These are phyloP conservation scores for Macadamia tetraphylla DNA, from an alignment of 164 flowering plant genomes.

Conservation along the genomic window DNA sequence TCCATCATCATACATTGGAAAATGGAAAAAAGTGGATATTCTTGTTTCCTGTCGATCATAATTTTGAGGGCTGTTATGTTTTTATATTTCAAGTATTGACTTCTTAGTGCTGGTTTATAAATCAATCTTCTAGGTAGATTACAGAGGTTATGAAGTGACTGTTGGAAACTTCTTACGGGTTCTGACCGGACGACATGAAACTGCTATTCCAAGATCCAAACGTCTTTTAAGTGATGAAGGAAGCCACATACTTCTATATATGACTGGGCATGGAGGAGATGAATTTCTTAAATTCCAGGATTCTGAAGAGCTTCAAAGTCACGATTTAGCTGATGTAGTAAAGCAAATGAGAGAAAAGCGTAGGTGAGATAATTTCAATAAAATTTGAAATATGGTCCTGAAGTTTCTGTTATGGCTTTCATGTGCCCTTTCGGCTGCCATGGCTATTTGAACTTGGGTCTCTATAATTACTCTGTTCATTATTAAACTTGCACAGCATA, in stretches of 20 bases:
- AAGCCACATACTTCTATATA: constrained; percentile 91
- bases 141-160: constrained; percentile 98
- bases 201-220: constrained; percentile 95
- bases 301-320: constrained; percentile 98
- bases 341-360: constrained; percentile 98
- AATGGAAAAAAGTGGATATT: background rate
- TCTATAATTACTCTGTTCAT: background rate
- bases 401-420: background rate
- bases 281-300: constrained; percentile 96
- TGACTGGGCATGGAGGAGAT: constrained; percentile 99
- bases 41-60: background rate
- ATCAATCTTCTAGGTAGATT: constrained; percentile 67
- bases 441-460: background rate
- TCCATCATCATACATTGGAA: background rate
- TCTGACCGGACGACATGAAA: constrained; percentile 87
- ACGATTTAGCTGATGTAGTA: constrained; percentile 98
- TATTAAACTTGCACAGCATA: background rate
- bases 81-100: background rate
- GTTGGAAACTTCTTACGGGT: constrained; percentile 93
- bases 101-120: constrained; percentile 5
- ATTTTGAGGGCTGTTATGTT: background rate
- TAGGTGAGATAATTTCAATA: constrained; percentile 39
- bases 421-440: background rate
- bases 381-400: too few species aligned
- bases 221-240: constrained; percentile 98